Evolutionary conservation across 768 basidiomycete species (phyloP).

Genomic region (Tubosaeta brunneosetosa): DNA sequence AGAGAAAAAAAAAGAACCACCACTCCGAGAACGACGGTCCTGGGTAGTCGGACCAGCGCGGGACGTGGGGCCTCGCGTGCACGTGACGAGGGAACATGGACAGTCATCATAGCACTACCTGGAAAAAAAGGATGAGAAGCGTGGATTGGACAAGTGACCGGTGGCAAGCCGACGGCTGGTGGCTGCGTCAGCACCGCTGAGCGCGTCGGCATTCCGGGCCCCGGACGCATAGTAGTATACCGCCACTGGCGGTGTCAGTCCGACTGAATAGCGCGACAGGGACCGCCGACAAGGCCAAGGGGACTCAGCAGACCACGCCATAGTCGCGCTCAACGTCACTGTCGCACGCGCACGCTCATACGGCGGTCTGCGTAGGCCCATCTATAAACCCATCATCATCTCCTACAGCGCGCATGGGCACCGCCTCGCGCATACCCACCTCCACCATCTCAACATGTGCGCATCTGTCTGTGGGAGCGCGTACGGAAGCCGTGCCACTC

Average conservation of each 20-base stretch:
- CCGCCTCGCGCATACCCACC: neutral
- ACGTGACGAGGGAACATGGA: neutral
- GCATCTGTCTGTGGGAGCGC: neutral
- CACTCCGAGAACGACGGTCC: neutral
- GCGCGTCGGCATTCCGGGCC: neutral
- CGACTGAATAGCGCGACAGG: neutral
- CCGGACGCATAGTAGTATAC: neutral
- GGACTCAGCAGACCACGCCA: no score
- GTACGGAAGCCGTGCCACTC: neutral
- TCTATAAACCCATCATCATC: neutral
- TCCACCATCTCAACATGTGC: neutral
- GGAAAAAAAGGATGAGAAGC: neutral
- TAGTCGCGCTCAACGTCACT: neutral
- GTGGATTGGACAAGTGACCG: neutral
- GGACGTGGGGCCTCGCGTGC: neutral
- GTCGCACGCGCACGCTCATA: neutral
- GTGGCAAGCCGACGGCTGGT: neutral
- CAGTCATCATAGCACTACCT: neutral
- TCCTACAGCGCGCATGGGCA: neutral
- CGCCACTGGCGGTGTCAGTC: neutral
- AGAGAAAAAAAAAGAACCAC: neutral
- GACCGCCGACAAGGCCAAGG: neutral
- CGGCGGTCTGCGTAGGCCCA: neutral
- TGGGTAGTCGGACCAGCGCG: neutral
- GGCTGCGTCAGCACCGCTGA: neutral